Evolutionary conservation across 169 alveolate species (phyloP).

Genomic region (Plasmodium fragile): DNA sequence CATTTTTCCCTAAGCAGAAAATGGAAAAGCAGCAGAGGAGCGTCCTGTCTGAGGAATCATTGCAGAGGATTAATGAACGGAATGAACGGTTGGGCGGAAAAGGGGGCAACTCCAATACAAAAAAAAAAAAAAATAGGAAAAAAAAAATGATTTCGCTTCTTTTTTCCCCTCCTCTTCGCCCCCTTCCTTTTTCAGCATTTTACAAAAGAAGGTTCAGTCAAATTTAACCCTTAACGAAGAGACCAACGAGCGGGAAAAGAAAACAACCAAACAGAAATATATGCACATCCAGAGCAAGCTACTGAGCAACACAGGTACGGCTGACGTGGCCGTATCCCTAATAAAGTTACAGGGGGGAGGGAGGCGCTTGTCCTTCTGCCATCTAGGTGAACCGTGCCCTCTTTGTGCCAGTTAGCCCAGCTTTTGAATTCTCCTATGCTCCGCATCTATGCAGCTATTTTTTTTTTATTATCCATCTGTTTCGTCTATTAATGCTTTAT

Average conservation of each 20-base stretch:
- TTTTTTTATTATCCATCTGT: not conserved
- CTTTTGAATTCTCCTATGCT: not conserved
- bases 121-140: not conserved
- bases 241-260: slow-evolving; percentile 22
- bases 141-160: not conserved
- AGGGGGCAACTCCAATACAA: not conserved
- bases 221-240: slow-evolving; percentile 44
- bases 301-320: slow-evolving; percentile 63
- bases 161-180: not conserved
- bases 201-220: slow-evolving; percentile 62
- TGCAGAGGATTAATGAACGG: slow-evolving; percentile 67
- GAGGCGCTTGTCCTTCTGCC: not conserved
- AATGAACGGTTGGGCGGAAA: slow-evolving; percentile 46
- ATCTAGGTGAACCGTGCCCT: not conserved
- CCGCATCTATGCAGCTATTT: not conserved
- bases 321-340: not conserved
- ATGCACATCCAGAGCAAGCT: slow-evolving; percentile 71
- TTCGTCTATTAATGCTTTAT: not conserved
- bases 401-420: not conserved
- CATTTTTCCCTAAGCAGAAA: slow-evolving; percentile 2
- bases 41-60: slow-evolving; percentile 58
- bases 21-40: slow-evolving; percentile 42
- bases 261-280: slow-evolving; percentile 41
- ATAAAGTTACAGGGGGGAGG: not conserved
- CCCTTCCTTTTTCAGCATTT: not conserved